phyloP scores from a whole-genome alignment of 1,284 basidiomycete species.

The Boletus mariae region DNA sequence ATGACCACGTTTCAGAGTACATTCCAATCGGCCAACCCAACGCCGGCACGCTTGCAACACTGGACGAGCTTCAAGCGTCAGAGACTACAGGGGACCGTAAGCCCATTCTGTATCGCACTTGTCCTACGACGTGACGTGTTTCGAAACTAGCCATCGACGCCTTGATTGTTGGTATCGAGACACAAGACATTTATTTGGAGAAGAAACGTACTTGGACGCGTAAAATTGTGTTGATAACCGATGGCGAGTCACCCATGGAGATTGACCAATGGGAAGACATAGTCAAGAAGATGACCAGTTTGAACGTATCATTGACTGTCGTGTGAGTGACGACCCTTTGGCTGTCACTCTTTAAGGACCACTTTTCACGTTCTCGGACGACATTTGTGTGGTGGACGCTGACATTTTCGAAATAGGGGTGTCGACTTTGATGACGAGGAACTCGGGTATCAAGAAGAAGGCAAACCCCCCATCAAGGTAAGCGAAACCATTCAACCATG shows the following conservation, averaged over 20 bases:
- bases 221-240: slow-evolving; percentile 77
- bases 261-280: slow-evolving; percentile 72
- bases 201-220: slow-evolving; percentile 78
- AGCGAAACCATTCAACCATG: not conserved
- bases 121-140: not conserved
- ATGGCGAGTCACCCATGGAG: slow-evolving; percentile 71
- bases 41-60: slow-evolving; percentile 68
- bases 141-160: slow-evolving; percentile 72
- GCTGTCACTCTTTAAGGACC: not conserved
- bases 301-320: slow-evolving; percentile 59
- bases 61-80: slow-evolving; percentile 64
- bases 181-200: slow-evolving; percentile 58
- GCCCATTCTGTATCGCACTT: slow-evolving; percentile 28
- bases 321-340: slow-evolving; percentile 46
- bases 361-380: too few relatives aligned
- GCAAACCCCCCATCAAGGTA: slow-evolving; percentile 73
- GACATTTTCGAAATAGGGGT: slow-evolving; percentile 48
- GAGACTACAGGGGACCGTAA: slow-evolving; percentile 64
- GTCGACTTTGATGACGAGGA: slow-evolving; percentile 83
- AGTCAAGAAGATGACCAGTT: slow-evolving; percentile 61
- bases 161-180: slow-evolving; percentile 81
- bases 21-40: slow-evolving; percentile 79
- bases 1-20: slow-evolving; percentile 75
- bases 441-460: slow-evolving; percentile 57
- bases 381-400: not conserved